phyloP scores from a whole-genome alignment of 192 early-diverging fungal genomes.

The Mortierella claussenii region DNA sequence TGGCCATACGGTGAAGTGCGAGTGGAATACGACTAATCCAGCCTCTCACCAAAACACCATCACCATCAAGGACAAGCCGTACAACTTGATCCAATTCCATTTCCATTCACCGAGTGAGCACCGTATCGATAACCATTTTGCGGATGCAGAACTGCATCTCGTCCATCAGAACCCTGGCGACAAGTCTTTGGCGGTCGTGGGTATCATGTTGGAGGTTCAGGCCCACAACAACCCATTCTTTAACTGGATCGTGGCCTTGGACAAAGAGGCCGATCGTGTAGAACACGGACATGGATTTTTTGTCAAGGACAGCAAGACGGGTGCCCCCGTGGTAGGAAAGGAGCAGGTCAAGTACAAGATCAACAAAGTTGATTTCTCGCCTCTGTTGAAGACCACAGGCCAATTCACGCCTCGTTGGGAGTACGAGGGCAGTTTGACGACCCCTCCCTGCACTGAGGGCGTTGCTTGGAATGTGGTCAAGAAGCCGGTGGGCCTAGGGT shows the following conservation, averaged over 20 bases:
- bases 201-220: constrained; percentile 56
- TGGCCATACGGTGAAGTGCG: constrained; percentile 58
- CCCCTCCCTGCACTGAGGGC: constrained; percentile 72
- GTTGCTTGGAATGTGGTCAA: constrained; percentile 64
- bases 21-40: constrained; percentile 4
- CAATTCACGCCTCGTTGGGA: constrained; percentile 36
- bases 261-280: constrained; percentile 13
- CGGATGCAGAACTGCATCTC: constrained; percentile 62
- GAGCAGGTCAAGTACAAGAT: constrained; percentile 32
- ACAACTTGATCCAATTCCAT: constrained; percentile 64
- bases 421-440: constrained; percentile 69
- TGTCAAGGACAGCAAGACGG: constrained; percentile 9
- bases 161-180: constrained; percentile 57
- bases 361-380: constrained; percentile 9
- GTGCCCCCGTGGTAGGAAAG: not conserved
- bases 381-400: not conserved
- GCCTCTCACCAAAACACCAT: constrained; percentile 15
- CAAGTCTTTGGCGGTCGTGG: constrained; percentile 57
- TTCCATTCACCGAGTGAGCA: constrained; percentile 74
- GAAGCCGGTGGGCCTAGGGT: constrained; percentile 34
- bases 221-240: constrained; percentile 52
- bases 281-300: constrained; percentile 7
- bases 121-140: constrained; percentile 43
- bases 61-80: constrained; percentile 41
- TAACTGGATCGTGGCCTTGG: constrained; percentile 20